Percentiles rank a stretch among this genome's conserved stretches.
Evolutionary conservation across 192 early-diverging fungal genomes (phyloP).

Genomic region (Mycoemilia scoparia): DNA sequence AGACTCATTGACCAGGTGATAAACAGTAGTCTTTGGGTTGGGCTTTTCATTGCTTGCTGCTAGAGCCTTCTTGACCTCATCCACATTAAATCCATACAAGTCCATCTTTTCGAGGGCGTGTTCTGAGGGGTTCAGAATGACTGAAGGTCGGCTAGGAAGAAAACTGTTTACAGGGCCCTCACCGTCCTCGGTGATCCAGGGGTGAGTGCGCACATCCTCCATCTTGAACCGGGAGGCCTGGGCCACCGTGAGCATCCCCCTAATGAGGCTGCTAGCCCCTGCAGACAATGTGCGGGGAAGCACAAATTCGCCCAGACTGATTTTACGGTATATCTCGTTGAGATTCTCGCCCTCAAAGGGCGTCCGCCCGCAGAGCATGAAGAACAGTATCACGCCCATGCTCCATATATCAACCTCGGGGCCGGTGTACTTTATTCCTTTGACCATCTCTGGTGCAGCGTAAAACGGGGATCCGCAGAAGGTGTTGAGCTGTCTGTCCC

Average conservation of each 20-base stretch:
- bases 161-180: constrained; percentile 41
- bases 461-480: constrained; percentile 56
- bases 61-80: constrained; percentile 14
- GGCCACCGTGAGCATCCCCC: constrained; percentile 53
- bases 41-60: constrained; percentile 16
- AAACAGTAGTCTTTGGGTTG: constrained; percentile 24
- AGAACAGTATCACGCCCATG: constrained; percentile 68
- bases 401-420: constrained; percentile 86
- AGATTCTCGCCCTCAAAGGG: constrained; percentile 76
- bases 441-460: constrained; percentile 70
- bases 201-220: constrained; percentile 45
- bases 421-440: constrained; percentile 61
- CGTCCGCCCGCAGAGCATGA: constrained; percentile 65
- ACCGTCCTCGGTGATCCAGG: constrained; percentile 61
- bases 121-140: constrained; percentile 22
- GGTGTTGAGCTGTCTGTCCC: constrained; percentile 29
- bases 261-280: constrained; percentile 41
- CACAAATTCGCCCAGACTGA: constrained; percentile 43
- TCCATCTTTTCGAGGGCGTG: constrained; percentile 23
- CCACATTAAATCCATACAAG: constrained; percentile 16
- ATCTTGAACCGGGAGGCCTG: constrained; percentile 47
- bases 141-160: constrained; percentile 34
- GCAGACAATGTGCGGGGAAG: constrained; percentile 35
- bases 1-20: constrained; percentile 23
- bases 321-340: constrained; percentile 71